Conservation (phyloP, 169 alveolate genomes). For the Cyclospora cayetanensis region DNA sequence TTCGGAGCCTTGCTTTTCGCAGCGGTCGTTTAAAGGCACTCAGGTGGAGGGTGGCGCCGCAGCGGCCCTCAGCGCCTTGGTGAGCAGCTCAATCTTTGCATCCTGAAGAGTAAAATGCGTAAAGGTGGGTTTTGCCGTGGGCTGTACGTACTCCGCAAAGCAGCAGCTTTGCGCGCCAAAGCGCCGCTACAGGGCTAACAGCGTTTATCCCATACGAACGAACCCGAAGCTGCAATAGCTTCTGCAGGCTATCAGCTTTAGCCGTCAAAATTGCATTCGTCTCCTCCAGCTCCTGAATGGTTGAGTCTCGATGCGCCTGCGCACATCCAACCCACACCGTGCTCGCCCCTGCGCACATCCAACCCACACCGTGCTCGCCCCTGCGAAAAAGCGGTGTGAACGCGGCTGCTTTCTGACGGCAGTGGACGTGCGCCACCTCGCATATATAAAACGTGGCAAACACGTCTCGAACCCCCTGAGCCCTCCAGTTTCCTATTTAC, state of each 20-base stretch:
- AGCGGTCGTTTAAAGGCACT: too few relatives aligned
- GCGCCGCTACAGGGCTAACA: background rate
- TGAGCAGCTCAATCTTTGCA: conserved; percentile 52
- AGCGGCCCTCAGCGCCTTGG: conserved; percentile 36
- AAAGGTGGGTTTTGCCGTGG: background rate
- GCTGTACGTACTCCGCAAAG: background rate
- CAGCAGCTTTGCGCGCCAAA: background rate
- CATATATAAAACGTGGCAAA: too few relatives aligned
- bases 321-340: conserved; percentile 18
- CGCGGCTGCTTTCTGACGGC: too few relatives aligned
- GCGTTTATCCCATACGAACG: background rate
- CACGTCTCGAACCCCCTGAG: too few relatives aligned
- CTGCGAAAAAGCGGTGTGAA: conserved; percentile 16
- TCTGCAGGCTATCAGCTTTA: conserved; percentile 74
- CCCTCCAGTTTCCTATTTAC: too few relatives aligned
- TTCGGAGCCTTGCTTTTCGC: too few relatives aligned
- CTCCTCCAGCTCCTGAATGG: conserved; percentile 75
- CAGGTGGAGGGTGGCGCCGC: background rate
- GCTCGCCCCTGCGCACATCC: conserved; percentile 38
- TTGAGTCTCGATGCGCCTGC: conserved; percentile 69
- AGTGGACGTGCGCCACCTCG: too few relatives aligned
- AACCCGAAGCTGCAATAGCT: conserved; percentile 76
- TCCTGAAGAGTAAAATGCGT: conserved; percentile 40
- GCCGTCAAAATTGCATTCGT: conserved; percentile 73
- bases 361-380: background rate